Evolutionary conservation across 352 stramenopile genomes (phyloP), one percentile per base, ranked within the genome.

Genomic region (Albugo candida): DNA sequence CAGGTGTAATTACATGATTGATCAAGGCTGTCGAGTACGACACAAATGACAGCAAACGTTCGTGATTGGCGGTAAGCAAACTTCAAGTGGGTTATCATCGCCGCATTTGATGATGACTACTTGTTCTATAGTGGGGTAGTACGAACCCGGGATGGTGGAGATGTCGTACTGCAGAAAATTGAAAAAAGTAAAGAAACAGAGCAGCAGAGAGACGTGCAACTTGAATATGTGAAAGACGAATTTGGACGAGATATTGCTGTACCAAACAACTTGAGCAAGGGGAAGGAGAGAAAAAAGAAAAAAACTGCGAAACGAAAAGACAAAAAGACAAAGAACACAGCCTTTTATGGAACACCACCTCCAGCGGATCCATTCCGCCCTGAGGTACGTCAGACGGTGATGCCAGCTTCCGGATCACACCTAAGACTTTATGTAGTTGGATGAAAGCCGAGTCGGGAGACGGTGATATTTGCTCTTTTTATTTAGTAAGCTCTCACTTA

Each of bases 161-260:
- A 10, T 31, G 24, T 31, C 24, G 24, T 8, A 8, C 24, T n/a
- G n/a, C n/a, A n/a, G n/a, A n/a, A 31, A 8, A 8, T 31, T 8
- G 24, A 31, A 31, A 8, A 31, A n/a, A n/a, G n/a, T 31, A 8
- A 31, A 31, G 24, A 31, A 31, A 31, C 24, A 31, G 8, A 31
- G 24, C 24, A 3, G 24, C 24, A 31, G 24, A 8, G 8, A 10
- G 8, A 31, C 24, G 24, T 31, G 8, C 24, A 31, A 31, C 3
- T 31, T 31, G 24, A 31, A 8, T 31, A 31, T 8, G 8, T 43
- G n/a, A 85, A 84, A 46, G 77, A 91, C 51, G 77, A 91, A 44
- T 91, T 87, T 51, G 77, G 77, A 19, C 74, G 77, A 5, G 75
- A 87, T 39, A 49, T 86, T 16, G 56, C 61, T 12, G 42, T 63